A percentile compares a stretch with the other conserved stretches of the same genome.
These are phyloP conservation scores for Mycena kentingensis DNA, from an alignment of 768 basidiomycete species.

Conservation along the genomic window DNA sequence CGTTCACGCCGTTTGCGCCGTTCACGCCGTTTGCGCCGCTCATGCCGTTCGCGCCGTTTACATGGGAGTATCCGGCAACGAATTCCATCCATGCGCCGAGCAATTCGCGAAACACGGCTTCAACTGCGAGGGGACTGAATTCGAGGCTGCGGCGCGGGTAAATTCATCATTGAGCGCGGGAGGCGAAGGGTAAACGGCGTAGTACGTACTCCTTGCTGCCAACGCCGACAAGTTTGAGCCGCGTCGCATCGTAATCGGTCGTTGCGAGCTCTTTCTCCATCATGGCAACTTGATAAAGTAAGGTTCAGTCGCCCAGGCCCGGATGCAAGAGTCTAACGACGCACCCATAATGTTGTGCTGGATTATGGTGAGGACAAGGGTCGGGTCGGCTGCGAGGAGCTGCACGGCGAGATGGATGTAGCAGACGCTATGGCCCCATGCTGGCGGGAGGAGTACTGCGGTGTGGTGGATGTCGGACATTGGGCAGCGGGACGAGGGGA, in stretches of 20 bases:
- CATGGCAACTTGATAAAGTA: neutral
- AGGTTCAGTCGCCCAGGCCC: neutral
- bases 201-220: constrained; percentile 10
- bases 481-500: too few species aligned
- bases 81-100: constrained; percentile 9
- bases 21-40: too few species aligned
- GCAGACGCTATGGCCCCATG: constrained; percentile 10
- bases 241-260: neutral
- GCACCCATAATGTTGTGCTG: constrained; percentile 6
- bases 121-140: neutral
- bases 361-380: constrained; percentile 5
- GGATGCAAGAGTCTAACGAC: neutral
- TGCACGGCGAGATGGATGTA: neutral
- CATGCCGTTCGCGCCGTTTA: too few species aligned
- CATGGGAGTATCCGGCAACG: too few species aligned
- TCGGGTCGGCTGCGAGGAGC: constrained; percentile 1
- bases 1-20: too few species aligned
- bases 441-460: constrained; percentile 1
- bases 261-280: constrained; percentile 4
- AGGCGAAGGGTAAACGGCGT: neutral
- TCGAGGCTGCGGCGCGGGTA: neutral
- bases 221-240: constrained; percentile 7
- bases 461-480: constrained; percentile 13
- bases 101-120: neutral
- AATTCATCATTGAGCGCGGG: neutral